Percentiles rank a stretch among this genome's conserved stretches.
Evolutionary conservation across 768 basidiomycete genomes (phyloP).

Genomic region (Podaxis pistillaris): DNA sequence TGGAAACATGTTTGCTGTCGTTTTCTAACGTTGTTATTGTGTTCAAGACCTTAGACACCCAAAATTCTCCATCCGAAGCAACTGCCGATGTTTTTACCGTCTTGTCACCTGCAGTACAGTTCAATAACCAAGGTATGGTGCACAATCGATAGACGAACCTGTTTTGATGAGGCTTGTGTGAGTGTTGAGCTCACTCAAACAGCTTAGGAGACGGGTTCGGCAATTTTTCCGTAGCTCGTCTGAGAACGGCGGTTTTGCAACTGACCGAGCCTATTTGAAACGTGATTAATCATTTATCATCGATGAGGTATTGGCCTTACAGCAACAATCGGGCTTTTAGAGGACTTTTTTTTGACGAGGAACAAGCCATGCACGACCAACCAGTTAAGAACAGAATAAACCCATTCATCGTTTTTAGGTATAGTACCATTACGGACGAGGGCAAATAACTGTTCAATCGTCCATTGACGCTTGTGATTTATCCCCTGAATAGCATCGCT

Average conservation of each 20-base stretch:
- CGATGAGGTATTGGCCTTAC: constrained; percentile 39
- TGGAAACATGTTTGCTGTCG: constrained; percentile 66
- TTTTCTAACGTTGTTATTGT: constrained; percentile 56
- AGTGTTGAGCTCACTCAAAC: constrained; percentile 70
- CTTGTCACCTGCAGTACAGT: constrained; percentile 39
- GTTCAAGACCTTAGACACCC: constrained; percentile 67
- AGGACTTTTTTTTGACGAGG: constrained; percentile 66
- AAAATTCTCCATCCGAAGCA: constrained; percentile 73
- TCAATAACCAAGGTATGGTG: constrained; percentile 12
- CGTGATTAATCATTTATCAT: neutral
- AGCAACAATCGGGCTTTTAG: constrained; percentile 55
- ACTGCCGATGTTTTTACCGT: constrained; percentile 55
- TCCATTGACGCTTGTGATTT: constrained; percentile 71
- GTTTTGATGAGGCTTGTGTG: constrained; percentile 51
- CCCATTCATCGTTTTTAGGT: constrained; percentile 79
- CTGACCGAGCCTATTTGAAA: constrained; percentile 49
- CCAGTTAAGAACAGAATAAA: constrained; percentile 76
- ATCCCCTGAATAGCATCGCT: constrained; percentile 43
- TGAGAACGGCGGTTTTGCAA: constrained; percentile 69
- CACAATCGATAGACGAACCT: constrained; percentile 31
- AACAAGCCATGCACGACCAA: constrained; percentile 82
- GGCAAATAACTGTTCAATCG: constrained; percentile 78
- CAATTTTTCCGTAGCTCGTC: constrained; percentile 68
- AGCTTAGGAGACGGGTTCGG: constrained; percentile 66
- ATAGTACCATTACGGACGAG: constrained; percentile 79